A percentile compares a stretch with the other conserved stretches of the same genome.
Evolutionary conservation across 2,329 filamentous ascomycete genomes (phyloP).

Genomic region (Dactylellina cionopaga): DNA sequence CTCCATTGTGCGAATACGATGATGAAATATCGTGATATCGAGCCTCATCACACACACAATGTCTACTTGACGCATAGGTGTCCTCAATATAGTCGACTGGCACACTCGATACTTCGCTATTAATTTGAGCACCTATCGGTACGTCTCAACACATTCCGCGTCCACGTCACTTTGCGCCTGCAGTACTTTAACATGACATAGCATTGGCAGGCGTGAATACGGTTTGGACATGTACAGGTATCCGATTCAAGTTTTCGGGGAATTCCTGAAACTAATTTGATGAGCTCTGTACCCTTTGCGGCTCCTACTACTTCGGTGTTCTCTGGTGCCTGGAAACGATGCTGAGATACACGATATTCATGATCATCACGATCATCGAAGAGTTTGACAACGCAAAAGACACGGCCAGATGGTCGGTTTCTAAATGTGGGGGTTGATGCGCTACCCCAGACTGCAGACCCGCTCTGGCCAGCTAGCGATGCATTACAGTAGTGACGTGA

Average conservation of each 20-base stretch:
- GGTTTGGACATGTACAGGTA: slow-evolving; percentile 5
- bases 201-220: slow-evolving; percentile 1
- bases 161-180: slow-evolving; percentile 44
- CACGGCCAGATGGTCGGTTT: slow-evolving; percentile 12
- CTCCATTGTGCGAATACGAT: too few relatives aligned
- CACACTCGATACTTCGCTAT: too few relatives aligned
- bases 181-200: slow-evolving; percentile 19
- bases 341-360: not conserved
- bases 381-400: slow-evolving; percentile 38
- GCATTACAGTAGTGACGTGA: slow-evolving; percentile 21
- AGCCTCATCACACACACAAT: not conserved
- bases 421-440: slow-evolving; percentile 24
- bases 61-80: not conserved
- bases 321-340: not conserved
- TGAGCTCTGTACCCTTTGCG: slow-evolving; percentile 12
- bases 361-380: not conserved
- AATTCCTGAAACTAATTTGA: slow-evolving; percentile 16
- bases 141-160: slow-evolving; percentile 40
- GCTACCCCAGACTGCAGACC: slow-evolving; percentile 28
- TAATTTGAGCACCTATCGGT: slow-evolving; percentile 1
- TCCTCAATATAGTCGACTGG: too few relatives aligned
- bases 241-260: slow-evolving; percentile 1
- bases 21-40: not conserved
- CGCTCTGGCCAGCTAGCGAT: slow-evolving; percentile 26
- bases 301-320: not conserved